Base-by-base conservation (phyloP, 306 rosid species). In the apple (Malus domestica) region DNA sequence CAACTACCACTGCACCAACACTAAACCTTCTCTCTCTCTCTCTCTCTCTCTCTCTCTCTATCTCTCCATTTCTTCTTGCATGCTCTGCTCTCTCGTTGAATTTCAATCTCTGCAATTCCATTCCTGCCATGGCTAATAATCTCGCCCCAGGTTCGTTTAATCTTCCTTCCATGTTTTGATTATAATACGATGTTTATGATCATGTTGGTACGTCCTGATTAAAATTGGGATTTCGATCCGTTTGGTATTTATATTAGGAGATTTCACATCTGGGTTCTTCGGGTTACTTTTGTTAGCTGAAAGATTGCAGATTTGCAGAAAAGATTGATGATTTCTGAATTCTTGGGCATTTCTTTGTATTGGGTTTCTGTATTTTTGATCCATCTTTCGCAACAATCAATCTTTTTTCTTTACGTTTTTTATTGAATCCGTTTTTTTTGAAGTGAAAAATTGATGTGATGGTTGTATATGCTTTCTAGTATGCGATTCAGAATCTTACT, bases 81-180 rank as follows among this genome's bases (percentile, higher is more conserved):
- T 42, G 63, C 93, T 73, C 86, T 86, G 84, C 73, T 79, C 45
- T 79, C 83, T 66, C 67, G 52, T 72, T 71, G 46, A 58, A 62
- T 2, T 67, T 65, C 70, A 29, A 40, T 33, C 63, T 15, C 67
- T 52, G 70, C 35, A 68, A 61, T 67, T 80, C 25, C 71, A 40
- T 52, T 55, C 59, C 27, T 46, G 44, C 52, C 63, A 92, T 92
- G 97, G 91, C 90, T n/a, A 69, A 22, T 63, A 63, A 78, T 78
- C 63, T 82, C 76, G 60, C 78, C 15, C 80, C 89, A 81, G 97
- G 97, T 92, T 78, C 70, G 80, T 71, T 69, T 25, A 42, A 35
- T 42, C 13, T 29, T 81, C 58, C 77, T 33, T 52, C 20, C 46
- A 74, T 54, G 54, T 71, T 57, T 29, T 15, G 18, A 22, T 12